Percentiles rank a stretch among this genome's conserved stretches.
These are phyloP conservation scores for Solanum hybrid DNA, from an alignment of 305 asterid genomes.

Conservation along the genomic window DNA sequence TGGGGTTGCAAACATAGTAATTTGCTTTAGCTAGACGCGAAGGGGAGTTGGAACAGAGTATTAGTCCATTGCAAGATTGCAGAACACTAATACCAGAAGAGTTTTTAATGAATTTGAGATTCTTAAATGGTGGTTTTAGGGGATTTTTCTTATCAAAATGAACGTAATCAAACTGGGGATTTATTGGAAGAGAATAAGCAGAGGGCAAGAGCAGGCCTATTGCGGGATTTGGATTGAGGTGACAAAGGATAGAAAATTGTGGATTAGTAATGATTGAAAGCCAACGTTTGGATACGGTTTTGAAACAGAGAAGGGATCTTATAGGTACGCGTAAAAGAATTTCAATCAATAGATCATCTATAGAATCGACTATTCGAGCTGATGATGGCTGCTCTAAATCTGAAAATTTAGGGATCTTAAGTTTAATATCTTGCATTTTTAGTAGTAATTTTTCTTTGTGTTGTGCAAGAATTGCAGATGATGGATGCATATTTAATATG, in stretches of 20 bases:
- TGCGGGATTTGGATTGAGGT: neutral
- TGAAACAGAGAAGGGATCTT: neutral
- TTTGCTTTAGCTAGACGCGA: neutral
- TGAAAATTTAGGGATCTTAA: neutral
- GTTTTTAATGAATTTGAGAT: neutral
- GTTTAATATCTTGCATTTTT: neutral
- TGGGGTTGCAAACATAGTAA: conserved; percentile 23
- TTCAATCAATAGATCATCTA: neutral
- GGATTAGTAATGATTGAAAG: neutral
- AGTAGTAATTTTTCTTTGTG: neutral
- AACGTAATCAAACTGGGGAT: neutral
- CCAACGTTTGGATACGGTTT: neutral
- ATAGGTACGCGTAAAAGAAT: neutral
- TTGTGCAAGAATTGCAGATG: neutral
- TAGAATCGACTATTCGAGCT: neutral
- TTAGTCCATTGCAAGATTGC: neutral
- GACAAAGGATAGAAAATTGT: neutral
- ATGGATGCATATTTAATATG: neutral
- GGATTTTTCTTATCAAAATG: neutral
- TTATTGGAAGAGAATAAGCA: neutral
- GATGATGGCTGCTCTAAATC: neutral
- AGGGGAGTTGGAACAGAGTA: neutral
- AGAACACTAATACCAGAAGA: neutral
- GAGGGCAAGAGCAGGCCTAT: neutral
- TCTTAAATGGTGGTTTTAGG: neutral